These are phyloP conservation scores for Aspergillus fumigatus DNA, from an alignment of 2,329 filamentous ascomycete species.

Conservation along the genomic window DNA sequence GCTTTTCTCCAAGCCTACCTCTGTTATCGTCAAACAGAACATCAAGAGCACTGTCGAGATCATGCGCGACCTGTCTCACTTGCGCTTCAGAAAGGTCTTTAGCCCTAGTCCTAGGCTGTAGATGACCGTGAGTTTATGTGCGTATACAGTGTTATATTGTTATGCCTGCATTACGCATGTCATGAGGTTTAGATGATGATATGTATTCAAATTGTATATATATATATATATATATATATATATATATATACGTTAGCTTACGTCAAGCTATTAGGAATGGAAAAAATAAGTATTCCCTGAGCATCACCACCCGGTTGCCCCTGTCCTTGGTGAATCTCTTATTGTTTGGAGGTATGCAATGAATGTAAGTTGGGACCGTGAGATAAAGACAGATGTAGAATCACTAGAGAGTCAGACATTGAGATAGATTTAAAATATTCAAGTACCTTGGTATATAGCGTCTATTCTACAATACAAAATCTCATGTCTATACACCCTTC, in stretches of 20 bases:
- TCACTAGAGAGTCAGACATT: too few species aligned
- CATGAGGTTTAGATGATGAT: background rate
- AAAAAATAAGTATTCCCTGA: too few species aligned
- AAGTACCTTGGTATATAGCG: too few species aligned
- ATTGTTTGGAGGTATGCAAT: too few species aligned
- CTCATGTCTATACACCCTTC: too few species aligned
- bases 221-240: background rate
- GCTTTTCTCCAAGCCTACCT: conserved; percentile 61
- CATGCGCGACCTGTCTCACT: conserved; percentile 41
- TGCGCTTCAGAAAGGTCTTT: conserved; percentile 48
- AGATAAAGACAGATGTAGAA: too few species aligned
- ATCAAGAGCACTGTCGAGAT: conserved; percentile 41
- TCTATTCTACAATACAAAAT: too few species aligned
- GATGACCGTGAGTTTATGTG: background rate
- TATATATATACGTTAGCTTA: background rate
- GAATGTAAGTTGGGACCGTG: too few species aligned
- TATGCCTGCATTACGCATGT: background rate
- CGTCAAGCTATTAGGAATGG: background rate
- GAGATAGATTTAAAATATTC: too few species aligned
- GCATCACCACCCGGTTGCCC: too few species aligned
- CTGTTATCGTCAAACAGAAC: conserved; percentile 59
- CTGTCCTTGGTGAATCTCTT: too few species aligned
- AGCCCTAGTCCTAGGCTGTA: conserved; percentile 19
- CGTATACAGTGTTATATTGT: background rate
- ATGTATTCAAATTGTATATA: background rate